These are phyloP conservation scores for Aspergillus versicolor DNA, from an alignment of 2,329 filamentous ascomycete species.

Conservation along the genomic window DNA sequence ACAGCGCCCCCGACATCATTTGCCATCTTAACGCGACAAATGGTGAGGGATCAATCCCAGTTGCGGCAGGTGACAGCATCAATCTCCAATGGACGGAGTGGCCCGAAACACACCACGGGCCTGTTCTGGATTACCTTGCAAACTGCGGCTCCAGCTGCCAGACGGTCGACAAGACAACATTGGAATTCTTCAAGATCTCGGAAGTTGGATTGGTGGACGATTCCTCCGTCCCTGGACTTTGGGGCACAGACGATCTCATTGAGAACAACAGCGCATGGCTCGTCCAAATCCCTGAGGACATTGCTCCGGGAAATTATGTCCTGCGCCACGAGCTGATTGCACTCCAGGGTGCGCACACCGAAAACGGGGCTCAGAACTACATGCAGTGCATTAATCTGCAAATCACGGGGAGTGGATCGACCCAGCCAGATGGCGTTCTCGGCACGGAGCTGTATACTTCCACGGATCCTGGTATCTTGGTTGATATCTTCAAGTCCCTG, in stretches of 20 bases:
- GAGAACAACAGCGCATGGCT: constrained; percentile 49
- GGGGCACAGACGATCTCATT: constrained; percentile 54
- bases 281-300: constrained; percentile 43
- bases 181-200: constrained; percentile 63
- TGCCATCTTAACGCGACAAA: constrained; percentile 59
- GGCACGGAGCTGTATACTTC: constrained; percentile 56
- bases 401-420: constrained; percentile 52
- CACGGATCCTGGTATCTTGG: constrained; percentile 55
- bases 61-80: constrained; percentile 58
- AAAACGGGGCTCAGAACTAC: constrained; percentile 51
- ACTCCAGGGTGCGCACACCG: constrained; percentile 43
- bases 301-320: constrained; percentile 51
- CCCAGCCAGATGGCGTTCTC: constrained; percentile 44
- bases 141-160: constrained; percentile 55
- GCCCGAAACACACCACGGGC: constrained; percentile 62
- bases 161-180: constrained; percentile 48
- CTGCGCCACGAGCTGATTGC: constrained; percentile 54
- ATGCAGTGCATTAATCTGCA: constrained; percentile 59
- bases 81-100: constrained; percentile 63
- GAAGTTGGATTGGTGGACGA: constrained; percentile 51
- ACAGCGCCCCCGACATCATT: constrained; percentile 50
- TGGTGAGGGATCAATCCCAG: constrained; percentile 50
- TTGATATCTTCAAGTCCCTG: constrained; percentile 53
- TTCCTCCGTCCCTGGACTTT: constrained; percentile 44
- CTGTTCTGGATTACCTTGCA: constrained; percentile 63